These are phyloP conservation scores for Isabelozyma heimii DNA, from an alignment of 805 yeast species.

Conservation along the genomic window DNA sequence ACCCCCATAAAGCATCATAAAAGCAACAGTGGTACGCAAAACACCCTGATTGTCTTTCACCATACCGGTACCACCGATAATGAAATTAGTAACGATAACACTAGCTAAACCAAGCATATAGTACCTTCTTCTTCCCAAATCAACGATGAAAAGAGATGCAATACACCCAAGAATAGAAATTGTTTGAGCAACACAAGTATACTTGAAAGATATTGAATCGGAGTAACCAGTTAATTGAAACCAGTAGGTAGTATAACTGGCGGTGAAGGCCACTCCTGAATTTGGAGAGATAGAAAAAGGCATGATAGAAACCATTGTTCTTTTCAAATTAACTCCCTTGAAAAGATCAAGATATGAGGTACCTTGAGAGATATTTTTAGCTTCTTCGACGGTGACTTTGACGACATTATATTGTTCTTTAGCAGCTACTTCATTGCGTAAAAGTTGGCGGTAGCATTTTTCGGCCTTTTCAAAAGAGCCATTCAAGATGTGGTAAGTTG, in stretches of 20 bases:
- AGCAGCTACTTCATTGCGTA: slow-evolving; percentile 1
- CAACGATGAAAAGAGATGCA: slow-evolving; percentile 2
- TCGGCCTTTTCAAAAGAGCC: background rate
- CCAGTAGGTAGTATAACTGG: slow-evolving; percentile 6
- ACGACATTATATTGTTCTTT: slow-evolving; percentile 4
- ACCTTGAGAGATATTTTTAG: slow-evolving; percentile 6
- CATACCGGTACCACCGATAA: slow-evolving; percentile 7
- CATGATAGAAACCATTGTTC: slow-evolving; percentile 3
- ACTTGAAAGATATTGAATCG: slow-evolving; percentile 1
- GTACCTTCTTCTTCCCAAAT: slow-evolving; percentile 5
- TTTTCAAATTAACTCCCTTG: slow-evolving; percentile 5
- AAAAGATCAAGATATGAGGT: slow-evolving; percentile 8
- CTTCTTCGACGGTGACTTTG: slow-evolving; percentile 7
- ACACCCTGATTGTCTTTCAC: background rate
- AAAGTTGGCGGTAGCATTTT: slow-evolving; percentile 1
- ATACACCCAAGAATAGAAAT: slow-evolving; percentile 4
- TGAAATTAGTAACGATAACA: slow-evolving; percentile 1
- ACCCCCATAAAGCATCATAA: slow-evolving; percentile 6
- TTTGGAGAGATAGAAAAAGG: slow-evolving; percentile 4
- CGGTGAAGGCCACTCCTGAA: slow-evolving; percentile 7
- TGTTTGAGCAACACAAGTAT: slow-evolving; percentile 6
- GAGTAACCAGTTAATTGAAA: slow-evolving; percentile 7
- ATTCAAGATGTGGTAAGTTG: background rate
- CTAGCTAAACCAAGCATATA: background rate
- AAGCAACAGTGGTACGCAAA: slow-evolving; percentile 2